These are phyloP conservation scores for Letharia lupina DNA, from an alignment of 495 filamentous ascomycete species.

Conservation along the genomic window DNA sequence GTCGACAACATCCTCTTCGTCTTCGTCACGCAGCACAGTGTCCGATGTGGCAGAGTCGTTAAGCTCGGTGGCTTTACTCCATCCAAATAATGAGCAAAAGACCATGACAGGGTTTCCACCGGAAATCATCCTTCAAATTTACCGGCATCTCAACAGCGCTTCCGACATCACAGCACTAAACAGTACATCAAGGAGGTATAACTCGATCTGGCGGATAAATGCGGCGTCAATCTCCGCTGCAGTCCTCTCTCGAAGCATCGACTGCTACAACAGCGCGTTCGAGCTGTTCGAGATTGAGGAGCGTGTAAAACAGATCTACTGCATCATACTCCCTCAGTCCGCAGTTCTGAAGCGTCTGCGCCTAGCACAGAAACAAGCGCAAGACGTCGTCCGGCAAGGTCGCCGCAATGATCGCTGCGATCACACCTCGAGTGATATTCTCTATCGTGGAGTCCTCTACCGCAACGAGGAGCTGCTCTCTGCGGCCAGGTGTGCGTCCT, in stretches of 20 bases:
- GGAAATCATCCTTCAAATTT: slow-evolving; percentile 11
- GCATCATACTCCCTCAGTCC: background rate
- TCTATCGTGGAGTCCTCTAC: background rate
- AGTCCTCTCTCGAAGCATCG: slow-evolving; percentile 6
- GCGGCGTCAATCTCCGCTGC: background rate
- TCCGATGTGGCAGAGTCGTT: background rate
- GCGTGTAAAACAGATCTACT: background rate
- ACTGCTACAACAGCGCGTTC: background rate
- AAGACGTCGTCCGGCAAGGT: background rate
- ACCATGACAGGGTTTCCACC: slow-evolving; percentile 5
- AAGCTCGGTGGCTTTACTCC: background rate
- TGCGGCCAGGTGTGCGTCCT: background rate
- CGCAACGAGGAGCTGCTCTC: background rate
- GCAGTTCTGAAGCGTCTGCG: background rate
- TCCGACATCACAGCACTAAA: slow-evolving; percentile 2
- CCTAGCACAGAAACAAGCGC: background rate
- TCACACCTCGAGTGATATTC: background rate
- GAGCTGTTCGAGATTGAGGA: slow-evolving; percentile 8
- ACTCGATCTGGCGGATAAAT: slow-evolving; percentile 2
- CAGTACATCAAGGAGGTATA: background rate
- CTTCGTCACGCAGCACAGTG: background rate
- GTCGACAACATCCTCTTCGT: background rate
- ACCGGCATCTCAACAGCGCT: background rate
- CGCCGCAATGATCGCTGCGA: background rate
- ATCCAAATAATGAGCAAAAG: background rate